Evolutionary conservation across 768 basidiomycete species (phyloP).

Genomic region (Mycena belliarum): DNA sequence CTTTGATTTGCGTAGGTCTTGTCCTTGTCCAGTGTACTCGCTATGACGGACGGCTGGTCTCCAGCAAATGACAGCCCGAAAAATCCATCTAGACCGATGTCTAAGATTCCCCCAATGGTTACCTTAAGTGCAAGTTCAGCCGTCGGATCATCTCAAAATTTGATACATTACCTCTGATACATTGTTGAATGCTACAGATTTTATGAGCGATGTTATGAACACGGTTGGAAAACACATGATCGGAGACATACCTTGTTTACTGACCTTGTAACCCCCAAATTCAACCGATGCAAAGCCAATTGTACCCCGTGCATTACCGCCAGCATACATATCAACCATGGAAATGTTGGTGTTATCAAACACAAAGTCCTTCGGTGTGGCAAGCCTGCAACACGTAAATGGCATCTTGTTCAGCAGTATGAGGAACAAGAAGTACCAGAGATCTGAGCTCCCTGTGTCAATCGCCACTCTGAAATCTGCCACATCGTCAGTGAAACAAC

Average conservation of each 20-base stretch:
- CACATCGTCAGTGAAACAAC: not conserved
- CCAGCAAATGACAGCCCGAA: too few relatives aligned
- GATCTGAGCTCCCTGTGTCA: slow-evolving; percentile 1
- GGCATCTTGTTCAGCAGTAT: too few relatives aligned
- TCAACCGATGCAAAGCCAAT: slow-evolving; percentile 2
- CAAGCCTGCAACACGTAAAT: not conserved
- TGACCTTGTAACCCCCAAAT: not conserved
- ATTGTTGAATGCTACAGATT: too few relatives aligned
- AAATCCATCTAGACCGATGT: too few relatives aligned
- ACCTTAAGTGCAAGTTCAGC: too few relatives aligned
- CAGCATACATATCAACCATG: not conserved
- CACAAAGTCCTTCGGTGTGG: not conserved
- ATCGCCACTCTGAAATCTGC: not conserved
- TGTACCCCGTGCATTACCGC: not conserved
- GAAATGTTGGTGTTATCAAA: not conserved
- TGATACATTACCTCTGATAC: too few relatives aligned
- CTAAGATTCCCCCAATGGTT: too few relatives aligned
- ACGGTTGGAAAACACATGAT: too few relatives aligned
- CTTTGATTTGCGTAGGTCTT: not conserved
- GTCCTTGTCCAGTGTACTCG: not conserved
- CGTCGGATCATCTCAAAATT: too few relatives aligned
- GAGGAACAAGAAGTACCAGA: not conserved
- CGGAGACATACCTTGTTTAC: not conserved
- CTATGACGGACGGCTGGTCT: too few relatives aligned
- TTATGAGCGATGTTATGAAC: too few relatives aligned